phyloP scores from a whole-genome alignment of 805 yeast species.

The Isabelozyma gotoi region DNA sequence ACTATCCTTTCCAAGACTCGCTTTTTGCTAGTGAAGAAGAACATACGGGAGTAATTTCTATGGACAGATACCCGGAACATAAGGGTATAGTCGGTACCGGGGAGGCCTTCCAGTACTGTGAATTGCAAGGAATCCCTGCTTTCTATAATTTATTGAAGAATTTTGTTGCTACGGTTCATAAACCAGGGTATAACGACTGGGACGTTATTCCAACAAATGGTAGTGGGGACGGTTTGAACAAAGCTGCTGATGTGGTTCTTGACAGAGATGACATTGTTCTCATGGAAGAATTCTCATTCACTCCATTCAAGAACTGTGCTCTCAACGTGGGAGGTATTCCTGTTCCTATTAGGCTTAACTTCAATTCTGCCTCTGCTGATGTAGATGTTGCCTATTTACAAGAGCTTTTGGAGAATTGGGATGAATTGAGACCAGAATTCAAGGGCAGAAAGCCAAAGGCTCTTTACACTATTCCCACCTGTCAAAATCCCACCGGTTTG shows the following conservation, averaged over 20 bases:
- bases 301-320: constrained; percentile 52
- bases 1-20: constrained; percentile 9
- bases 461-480: constrained; percentile 67
- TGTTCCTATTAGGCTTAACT: constrained; percentile 44
- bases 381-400: constrained; percentile 50
- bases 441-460: constrained; percentile 50
- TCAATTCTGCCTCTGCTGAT: constrained; percentile 36
- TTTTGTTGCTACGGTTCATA: constrained; percentile 39
- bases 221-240: constrained; percentile 56
- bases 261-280: constrained; percentile 59
- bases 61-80: background rate
- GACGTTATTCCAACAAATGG: constrained; percentile 47
- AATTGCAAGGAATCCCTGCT: constrained; percentile 46
- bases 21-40: constrained; percentile 3
- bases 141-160: constrained; percentile 37
- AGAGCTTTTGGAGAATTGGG: constrained; percentile 60
- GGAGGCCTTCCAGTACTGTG: constrained; percentile 56
- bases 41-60: background rate
- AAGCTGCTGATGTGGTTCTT: constrained; percentile 49
- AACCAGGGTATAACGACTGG: constrained; percentile 51
- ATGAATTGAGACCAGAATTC: constrained; percentile 41
- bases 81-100: background rate
- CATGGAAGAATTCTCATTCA: constrained; percentile 66
- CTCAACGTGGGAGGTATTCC: constrained; percentile 48
- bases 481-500: constrained; percentile 69